Percentiles rank a stretch among this genome's conserved stretches.
These are phyloP conservation scores for Teratosphaeria pseudoeucalypti DNA, from an alignment of 2,329 filamentous ascomycete species.

Conservation along the genomic window DNA sequence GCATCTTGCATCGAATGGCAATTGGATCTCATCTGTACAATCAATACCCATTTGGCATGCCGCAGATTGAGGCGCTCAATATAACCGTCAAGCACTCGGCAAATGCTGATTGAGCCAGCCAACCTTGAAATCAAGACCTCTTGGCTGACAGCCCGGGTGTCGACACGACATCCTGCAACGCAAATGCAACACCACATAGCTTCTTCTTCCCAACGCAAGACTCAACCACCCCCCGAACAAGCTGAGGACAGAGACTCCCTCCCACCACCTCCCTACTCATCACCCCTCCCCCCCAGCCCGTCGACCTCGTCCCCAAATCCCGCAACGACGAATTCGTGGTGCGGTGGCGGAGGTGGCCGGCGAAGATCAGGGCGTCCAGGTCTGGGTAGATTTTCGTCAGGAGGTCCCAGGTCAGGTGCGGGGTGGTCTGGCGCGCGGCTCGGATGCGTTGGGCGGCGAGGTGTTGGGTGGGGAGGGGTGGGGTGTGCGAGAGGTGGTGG, in stretches of 20 bases:
- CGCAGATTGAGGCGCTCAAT: not conserved
- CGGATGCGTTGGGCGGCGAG: not conserved
- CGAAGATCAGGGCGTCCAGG: constrained; percentile 6
- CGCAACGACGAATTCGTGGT: not conserved
- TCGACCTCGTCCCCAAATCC: not conserved
- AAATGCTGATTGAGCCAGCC: no score
- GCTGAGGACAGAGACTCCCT: not conserved
- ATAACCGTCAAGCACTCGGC: not conserved
- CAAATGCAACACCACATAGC: no score
- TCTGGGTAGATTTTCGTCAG: constrained; percentile 10
- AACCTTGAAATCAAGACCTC: not conserved
- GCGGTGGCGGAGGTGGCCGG: constrained; percentile 4
- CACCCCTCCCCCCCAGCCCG: not conserved
- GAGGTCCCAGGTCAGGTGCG: constrained; percentile 3
- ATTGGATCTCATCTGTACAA: not conserved
- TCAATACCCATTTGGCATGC: not conserved
- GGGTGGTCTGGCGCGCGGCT: not conserved
- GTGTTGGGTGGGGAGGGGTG: not conserved
- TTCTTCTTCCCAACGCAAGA: no score
- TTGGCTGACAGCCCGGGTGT: not conserved
- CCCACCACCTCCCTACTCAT: not conserved
- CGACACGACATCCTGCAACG: not conserved
- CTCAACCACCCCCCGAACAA: not conserved
- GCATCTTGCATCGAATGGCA: not conserved
- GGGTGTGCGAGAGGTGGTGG: not conserved